These are phyloP conservation scores for Cenococcum geophilum DNA, from an alignment of 495 filamentous ascomycete species.

Conservation along the genomic window DNA sequence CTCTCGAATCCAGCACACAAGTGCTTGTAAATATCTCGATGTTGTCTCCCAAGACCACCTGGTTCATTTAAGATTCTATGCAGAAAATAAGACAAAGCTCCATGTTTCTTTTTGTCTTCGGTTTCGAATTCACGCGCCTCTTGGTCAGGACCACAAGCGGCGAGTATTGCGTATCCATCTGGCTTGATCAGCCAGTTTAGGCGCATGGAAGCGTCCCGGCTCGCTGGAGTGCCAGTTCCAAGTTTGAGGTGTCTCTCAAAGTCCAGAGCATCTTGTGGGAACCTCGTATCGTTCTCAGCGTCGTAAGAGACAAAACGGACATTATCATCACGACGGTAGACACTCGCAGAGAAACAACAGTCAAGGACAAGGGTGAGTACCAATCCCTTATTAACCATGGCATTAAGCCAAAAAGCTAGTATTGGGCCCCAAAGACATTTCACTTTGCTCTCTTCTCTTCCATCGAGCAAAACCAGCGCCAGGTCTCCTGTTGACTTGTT, in stretches of 20 bases:
- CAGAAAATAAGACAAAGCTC: neutral
- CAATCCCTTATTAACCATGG: slow-evolving; percentile 29
- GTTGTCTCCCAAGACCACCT: neutral
- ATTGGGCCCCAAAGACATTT: neutral
- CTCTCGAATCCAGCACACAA: neutral
- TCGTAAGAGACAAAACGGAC: neutral
- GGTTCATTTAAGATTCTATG: neutral
- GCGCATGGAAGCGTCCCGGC: neutral
- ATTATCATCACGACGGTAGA: slow-evolving; percentile 15
- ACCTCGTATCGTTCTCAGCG: neutral
- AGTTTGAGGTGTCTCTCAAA: neutral
- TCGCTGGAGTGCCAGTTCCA: neutral
- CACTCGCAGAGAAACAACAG: slow-evolving; percentile 32
- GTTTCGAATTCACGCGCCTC: neutral
- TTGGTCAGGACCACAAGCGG: neutral
- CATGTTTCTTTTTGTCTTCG: neutral
- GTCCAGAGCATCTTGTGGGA: neutral
- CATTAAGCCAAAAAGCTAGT: slow-evolving; percentile 7
- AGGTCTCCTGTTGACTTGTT: slow-evolving; percentile 5
- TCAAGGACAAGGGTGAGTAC: slow-evolving; percentile 31
- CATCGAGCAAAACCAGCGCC: neutral
- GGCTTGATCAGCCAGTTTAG: neutral
- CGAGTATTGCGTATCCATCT: neutral
- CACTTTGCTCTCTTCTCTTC: neutral
- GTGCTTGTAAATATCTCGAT: neutral